phyloP scores from a whole-genome alignment of 2,329 filamentous ascomycete species.

The Chaetomium strumarium region DNA sequence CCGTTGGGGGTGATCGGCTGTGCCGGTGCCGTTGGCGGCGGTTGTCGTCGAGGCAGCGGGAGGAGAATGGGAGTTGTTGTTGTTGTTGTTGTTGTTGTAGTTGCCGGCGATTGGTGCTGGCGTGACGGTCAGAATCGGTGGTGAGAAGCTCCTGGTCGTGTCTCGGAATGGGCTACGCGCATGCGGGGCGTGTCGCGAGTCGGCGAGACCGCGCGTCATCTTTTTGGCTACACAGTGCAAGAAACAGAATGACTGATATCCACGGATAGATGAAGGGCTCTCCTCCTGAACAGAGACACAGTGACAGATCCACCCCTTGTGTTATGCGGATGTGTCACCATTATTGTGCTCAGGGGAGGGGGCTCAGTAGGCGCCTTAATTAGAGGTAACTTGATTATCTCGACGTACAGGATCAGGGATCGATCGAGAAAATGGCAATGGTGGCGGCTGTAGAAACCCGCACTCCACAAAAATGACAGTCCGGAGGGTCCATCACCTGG shows the following conservation, averaged over 20 bases:
- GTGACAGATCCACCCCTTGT: no score
- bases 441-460: neutral
- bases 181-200: slow-evolving; percentile 17
- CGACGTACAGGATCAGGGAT: neutral
- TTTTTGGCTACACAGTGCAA: neutral
- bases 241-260: neutral
- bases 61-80: neutral
- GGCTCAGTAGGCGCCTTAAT: no score
- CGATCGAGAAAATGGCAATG: neutral
- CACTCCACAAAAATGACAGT: slow-evolving; percentile 2
- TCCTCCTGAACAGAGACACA: no score
- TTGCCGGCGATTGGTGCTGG: slow-evolving; percentile 1
- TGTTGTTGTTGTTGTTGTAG: neutral
- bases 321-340: no score
- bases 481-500: neutral
- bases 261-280: neutral
- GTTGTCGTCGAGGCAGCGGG: neutral
- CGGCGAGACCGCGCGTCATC: slow-evolving; percentile 14
- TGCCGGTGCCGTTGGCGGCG: neutral
- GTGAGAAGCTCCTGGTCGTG: neutral
- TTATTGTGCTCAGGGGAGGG: no score
- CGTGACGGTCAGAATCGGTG: slow-evolving; percentile 4
- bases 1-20: neutral
- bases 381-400: no score
- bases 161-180: neutral